Evolutionary conservation across 371 early-diverging fungal genomes (phyloP).

Genomic region (Circinella minor): DNA sequence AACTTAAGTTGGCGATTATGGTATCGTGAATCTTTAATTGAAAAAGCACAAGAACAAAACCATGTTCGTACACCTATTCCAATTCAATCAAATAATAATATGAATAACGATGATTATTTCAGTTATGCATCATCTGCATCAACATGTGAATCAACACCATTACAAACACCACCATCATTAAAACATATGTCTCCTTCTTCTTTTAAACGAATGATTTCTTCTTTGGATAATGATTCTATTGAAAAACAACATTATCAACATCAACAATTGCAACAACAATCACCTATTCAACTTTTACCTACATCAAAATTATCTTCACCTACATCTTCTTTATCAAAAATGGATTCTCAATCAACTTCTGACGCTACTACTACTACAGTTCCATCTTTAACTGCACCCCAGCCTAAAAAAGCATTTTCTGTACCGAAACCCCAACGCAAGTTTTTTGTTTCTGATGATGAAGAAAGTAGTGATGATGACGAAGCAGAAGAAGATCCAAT

Average conservation of each 20-base stretch:
- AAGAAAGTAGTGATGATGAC: slow-evolving; percentile 14
- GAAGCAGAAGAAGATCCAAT: slow-evolving; percentile 7
- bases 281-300: not conserved
- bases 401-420: not conserved
- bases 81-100: slow-evolving; percentile 6
- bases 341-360: not conserved
- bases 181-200: slow-evolving; percentile 41
- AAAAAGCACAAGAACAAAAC: slow-evolving; percentile 8
- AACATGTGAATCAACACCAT: not conserved
- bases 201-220: slow-evolving; percentile 41
- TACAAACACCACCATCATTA: slow-evolving; percentile 17
- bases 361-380: too few species aligned
- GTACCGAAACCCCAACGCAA: slow-evolving; percentile 21
- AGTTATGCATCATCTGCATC: slow-evolving; percentile 9
- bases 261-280: not conserved
- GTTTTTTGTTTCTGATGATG: slow-evolving; percentile 30
- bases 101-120: slow-evolving; percentile 9
- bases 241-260: slow-evolving; percentile 6
- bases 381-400: not conserved
- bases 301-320: slow-evolving; percentile 7
- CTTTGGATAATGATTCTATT: slow-evolving; percentile 19
- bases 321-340: not conserved
- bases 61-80: slow-evolving; percentile 17
- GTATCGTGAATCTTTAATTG: slow-evolving; percentile 21
- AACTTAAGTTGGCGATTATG: slow-evolving; percentile 51